These are phyloP conservation scores for Fusarium aywerte DNA, from an alignment of 2,329 filamentous ascomycete species.

Conservation along the genomic window DNA sequence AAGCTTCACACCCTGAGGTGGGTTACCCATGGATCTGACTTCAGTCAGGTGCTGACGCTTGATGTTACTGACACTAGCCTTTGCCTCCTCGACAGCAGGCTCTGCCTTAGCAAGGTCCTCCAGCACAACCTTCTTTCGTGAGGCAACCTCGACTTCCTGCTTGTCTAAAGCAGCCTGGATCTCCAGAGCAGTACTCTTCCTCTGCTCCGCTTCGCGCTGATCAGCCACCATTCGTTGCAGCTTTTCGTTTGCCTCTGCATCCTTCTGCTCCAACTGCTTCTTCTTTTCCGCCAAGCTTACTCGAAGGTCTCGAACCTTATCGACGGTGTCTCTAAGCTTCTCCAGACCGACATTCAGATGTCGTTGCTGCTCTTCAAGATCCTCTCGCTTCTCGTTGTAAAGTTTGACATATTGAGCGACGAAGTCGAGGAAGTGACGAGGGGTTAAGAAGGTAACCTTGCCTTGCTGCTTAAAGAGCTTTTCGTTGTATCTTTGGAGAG, in stretches of 20 bases:
- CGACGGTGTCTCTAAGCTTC: conserved; percentile 95
- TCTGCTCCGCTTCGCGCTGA: conserved; percentile 91
- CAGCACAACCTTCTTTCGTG: conserved; percentile 84
- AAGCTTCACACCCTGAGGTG: conserved; percentile 88
- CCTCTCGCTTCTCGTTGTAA: conserved; percentile 98
- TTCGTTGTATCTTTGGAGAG: conserved; percentile 87
- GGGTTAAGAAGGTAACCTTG: conserved; percentile 91
- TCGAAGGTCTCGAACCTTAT: conserved; percentile 94
- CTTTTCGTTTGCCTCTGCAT: conserved; percentile 96
- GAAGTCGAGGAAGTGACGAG: conserved; percentile 96
- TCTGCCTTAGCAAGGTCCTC: conserved; percentile 90
- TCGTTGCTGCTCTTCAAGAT: conserved; percentile 97
- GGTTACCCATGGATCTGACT: conserved; percentile 96
- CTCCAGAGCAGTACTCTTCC: conserved; percentile 87
- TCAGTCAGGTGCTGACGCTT: conserved; percentile 97
- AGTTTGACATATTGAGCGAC: conserved; percentile 97
- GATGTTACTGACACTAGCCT: conserved; percentile 97
- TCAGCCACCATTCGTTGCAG: conserved; percentile 96
- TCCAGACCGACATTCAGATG: conserved; percentile 98
- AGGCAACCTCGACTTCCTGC: conserved; percentile 88
- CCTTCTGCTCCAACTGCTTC: conserved; percentile 89
- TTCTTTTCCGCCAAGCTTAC: conserved; percentile 95
- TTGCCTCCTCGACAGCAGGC: conserved; percentile 90
- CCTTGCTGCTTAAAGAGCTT: conserved; percentile 92
- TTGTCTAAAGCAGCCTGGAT: conserved; percentile 88